These are phyloP conservation scores for Colletotrichum sp. DNA, from an alignment of 2,329 filamentous ascomycete genomes.

Conservation along the genomic window DNA sequence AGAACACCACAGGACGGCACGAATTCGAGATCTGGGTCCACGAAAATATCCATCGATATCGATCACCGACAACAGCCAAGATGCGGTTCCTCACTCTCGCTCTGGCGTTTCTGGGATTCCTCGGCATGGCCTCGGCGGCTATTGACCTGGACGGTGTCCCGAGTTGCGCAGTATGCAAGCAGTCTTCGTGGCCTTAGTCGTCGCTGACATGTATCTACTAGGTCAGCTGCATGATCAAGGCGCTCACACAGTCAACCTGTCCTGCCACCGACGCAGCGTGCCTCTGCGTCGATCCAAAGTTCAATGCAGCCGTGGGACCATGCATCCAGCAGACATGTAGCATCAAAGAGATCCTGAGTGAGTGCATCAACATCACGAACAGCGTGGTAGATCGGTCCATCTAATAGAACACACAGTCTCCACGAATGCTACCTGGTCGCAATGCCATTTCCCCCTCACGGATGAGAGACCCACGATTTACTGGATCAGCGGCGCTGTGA, in stretches of 20 bases:
- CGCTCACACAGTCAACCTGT: conserved; percentile 23
- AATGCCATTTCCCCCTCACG: background rate
- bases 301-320: conserved; percentile 26
- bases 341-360: conserved; percentile 35
- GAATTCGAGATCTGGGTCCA: background rate
- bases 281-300: conserved; percentile 30
- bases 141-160: background rate
- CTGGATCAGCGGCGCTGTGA: background rate
- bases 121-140: background rate
- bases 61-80: background rate
- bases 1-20: background rate
- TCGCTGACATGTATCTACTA: background rate
- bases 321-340: conserved; percentile 33
- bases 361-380: background rate
- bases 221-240: background rate
- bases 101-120: background rate
- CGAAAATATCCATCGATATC: background rate
- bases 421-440: background rate
- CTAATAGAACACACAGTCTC: background rate
- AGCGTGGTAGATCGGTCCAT: too few species aligned
- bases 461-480: background rate
- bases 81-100: background rate
- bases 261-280: conserved; percentile 29
- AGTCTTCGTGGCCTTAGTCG: background rate
- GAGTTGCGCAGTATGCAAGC: background rate